Evolutionary conservation across 768 basidiomycete genomes (phyloP).

Genomic region (Nidularia pulvinata): DNA sequence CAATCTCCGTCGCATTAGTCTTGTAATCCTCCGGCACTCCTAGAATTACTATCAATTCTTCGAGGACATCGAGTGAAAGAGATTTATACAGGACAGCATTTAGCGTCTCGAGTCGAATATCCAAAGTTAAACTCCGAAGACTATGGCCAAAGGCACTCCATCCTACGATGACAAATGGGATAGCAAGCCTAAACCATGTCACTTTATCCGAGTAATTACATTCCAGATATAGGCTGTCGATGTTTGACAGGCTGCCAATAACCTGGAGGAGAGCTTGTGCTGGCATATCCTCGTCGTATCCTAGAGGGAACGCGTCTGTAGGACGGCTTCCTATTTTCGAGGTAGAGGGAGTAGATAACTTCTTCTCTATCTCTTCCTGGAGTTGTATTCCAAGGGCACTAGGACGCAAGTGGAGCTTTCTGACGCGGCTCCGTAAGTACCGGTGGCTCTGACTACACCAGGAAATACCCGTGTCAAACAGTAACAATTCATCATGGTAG

Average conservation of each 20-base stretch:
- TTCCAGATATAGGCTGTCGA: background rate
- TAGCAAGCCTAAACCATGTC: background rate
- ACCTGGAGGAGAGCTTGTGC: background rate
- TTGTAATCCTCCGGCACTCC: slow-evolving; percentile 8
- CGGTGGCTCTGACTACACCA: background rate
- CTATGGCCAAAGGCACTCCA: slow-evolving; percentile 16
- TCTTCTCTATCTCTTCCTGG: background rate
- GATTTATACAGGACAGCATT: slow-evolving; percentile 6
- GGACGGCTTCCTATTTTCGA: background rate
- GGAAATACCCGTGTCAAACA: background rate
- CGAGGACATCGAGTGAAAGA: slow-evolving; percentile 8
- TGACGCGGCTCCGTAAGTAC: background rate
- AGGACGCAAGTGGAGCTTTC: background rate
- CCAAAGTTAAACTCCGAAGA: slow-evolving; percentile 12
- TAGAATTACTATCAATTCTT: slow-evolving; percentile 11
- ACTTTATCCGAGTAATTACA: slow-evolving; percentile 1
- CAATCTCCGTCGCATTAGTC: slow-evolving; percentile 7
- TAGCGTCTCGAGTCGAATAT: slow-evolving; percentile 16
- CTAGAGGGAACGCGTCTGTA: background rate
- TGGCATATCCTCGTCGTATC: background rate
- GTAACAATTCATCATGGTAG: background rate
- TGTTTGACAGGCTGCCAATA: background rate
- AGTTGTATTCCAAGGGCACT: background rate
- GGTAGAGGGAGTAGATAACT: too few relatives aligned
- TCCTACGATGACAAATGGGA: slow-evolving; percentile 9